phyloP scores from a whole-genome alignment of 768 basidiomycete species.

The Termitomyces sp. region DNA sequence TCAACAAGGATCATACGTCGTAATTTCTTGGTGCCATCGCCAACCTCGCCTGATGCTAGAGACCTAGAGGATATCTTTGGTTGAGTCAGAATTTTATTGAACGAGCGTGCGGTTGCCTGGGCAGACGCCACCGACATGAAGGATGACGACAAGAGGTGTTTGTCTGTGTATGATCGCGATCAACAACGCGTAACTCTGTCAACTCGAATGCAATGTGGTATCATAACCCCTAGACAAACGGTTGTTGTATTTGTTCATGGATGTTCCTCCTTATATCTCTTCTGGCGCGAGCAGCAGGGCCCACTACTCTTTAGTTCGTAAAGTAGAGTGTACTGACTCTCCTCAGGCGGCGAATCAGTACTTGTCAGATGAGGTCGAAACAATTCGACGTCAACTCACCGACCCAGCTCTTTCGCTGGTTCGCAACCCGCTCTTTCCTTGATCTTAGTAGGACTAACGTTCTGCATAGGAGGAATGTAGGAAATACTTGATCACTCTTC shows the following conservation, averaged over 20 bases:
- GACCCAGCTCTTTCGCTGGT: slow-evolving; percentile 49
- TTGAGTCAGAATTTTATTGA: slow-evolving; percentile 75
- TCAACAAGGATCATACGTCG: slow-evolving; percentile 86
- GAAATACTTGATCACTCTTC: slow-evolving; percentile 60
- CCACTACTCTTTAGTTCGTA: slow-evolving; percentile 72
- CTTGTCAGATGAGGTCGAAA: slow-evolving; percentile 52
- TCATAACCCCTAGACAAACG: not conserved
- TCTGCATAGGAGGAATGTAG: slow-evolving; percentile 51
- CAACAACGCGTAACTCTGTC: not conserved
- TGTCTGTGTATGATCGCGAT: slow-evolving; percentile 3
- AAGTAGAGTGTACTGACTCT: slow-evolving; percentile 58
- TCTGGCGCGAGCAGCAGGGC: slow-evolving; percentile 74
- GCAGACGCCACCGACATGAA: slow-evolving; percentile 8
- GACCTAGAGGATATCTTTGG: slow-evolving; percentile 61
- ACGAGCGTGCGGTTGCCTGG: slow-evolving; percentile 56
- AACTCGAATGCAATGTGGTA: not conserved
- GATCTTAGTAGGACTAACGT: slow-evolving; percentile 12
- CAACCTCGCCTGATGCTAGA: slow-evolving; percentile 51
- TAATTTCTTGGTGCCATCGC: slow-evolving; percentile 83
- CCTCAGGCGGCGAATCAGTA: slow-evolving; percentile 54
- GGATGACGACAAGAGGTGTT: slow-evolving; percentile 2
- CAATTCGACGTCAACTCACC: slow-evolving; percentile 47
- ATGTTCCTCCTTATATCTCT: slow-evolving; percentile 70
- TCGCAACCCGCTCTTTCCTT: slow-evolving; percentile 21
- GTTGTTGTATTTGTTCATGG: slow-evolving; percentile 34